Conservation (phyloP, 768 basidiomycete genomes). For the Hericium alpestre region DNA sequence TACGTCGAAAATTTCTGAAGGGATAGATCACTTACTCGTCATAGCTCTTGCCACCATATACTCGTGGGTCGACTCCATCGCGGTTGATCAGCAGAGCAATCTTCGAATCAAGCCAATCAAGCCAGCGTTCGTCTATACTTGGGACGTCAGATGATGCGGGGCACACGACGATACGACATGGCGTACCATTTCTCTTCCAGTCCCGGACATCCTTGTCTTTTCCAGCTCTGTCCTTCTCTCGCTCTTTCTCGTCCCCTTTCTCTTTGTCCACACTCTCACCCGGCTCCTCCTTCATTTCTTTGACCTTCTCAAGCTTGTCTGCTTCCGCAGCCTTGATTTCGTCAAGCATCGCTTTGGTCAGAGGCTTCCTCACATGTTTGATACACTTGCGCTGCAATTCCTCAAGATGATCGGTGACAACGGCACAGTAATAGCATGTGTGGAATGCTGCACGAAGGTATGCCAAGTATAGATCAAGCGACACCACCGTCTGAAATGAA, state of each 20-base stretch:
- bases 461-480: slow-evolving; percentile 86
- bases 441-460: slow-evolving; percentile 89
- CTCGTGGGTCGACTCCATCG: slow-evolving; percentile 71
- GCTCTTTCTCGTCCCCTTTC: slow-evolving; percentile 23
- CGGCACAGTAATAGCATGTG: slow-evolving; percentile 97
- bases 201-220: slow-evolving; percentile 27
- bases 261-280: slow-evolving; percentile 28
- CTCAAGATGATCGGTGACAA: slow-evolving; percentile 86
- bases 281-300: slow-evolving; percentile 38
- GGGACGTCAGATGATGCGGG: slow-evolving; percentile 3
- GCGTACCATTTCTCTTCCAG: slow-evolving; percentile 61
- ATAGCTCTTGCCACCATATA: slow-evolving; percentile 81
- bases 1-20: slow-evolving; percentile 1
- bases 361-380: slow-evolving; percentile 75
- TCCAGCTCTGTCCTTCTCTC: slow-evolving; percentile 10
- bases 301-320: slow-evolving; percentile 28
- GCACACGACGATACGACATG: slow-evolving; percentile 3
- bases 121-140: slow-evolving; percentile 71
- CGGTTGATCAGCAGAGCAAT: slow-evolving; percentile 71
- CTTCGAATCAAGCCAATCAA: slow-evolving; percentile 82
- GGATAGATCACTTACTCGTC: slow-evolving; percentile 60
- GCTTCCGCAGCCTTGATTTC: slow-evolving; percentile 48
- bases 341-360: slow-evolving; percentile 50
- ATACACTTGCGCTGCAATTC: slow-evolving; percentile 93
- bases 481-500: slow-evolving; percentile 50